Base-by-base conservation (phyloP, 1,139 yeast genomes). In the Hansenula sp. region DNA sequence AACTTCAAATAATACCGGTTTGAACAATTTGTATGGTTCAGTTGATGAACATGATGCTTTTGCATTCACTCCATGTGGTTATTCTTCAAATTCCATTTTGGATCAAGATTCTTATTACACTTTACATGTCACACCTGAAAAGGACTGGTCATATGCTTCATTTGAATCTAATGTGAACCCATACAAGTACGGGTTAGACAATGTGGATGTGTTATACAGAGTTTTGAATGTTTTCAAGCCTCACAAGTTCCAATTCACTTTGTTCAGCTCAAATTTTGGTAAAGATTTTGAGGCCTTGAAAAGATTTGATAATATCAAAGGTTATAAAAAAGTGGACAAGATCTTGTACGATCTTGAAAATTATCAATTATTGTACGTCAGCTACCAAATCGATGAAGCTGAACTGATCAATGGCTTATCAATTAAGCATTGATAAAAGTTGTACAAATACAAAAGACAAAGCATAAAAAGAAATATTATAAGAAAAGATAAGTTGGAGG, bases 61-160 rank as follows among this genome's bases (percentile, higher is more conserved):
- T 65, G 82, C 95, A 25, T 92, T 92, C 61, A 71, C 86, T n/a
- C 98, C 98, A 2, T 92, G 97, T 64, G 98, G 98, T 14, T 92
- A 79, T 59, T 87, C 96, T 3, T 86, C 96, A 38, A 92, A 92
- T 62, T 82, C 94, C 22, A 68, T 88, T 36, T 64, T 85, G 39
- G 68, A 76, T 41, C 74, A 70, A 18, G 75, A 76, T 20, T 76
- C 75, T 60, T 92, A 90, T 66, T 89, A 87, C 60, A 92, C 97
- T 16, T 71, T 90, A 46, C 98, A 92, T 61, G 86, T 92, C 32
- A 92, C 98, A 0, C 98, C 98, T 0, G 97, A 92, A 61, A 62
- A 71, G 17, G 95, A 92, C 25, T 92, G 95, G 88, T 87, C 96
- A 3, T 92, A 92, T 64, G 97, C 97, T 13, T 86, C 96, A 14